These are phyloP conservation scores for Leptographium procerum DNA, from an alignment of 2,329 filamentous ascomycete genomes.

Conservation along the genomic window DNA sequence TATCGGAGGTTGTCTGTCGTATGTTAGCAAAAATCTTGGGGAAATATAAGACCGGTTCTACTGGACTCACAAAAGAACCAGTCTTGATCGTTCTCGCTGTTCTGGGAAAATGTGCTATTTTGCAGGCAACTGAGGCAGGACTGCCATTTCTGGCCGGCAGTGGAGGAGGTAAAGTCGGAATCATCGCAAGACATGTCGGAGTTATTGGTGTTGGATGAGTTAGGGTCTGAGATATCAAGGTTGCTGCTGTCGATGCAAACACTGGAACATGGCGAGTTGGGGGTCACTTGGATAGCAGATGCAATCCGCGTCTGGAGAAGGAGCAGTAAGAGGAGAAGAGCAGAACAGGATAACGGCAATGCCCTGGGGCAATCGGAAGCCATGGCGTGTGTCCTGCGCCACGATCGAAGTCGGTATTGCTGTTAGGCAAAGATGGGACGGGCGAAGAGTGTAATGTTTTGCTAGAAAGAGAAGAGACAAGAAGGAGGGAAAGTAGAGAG, in stretches of 20 bases:
- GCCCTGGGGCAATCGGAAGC: neutral
- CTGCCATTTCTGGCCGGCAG: constrained; percentile 33
- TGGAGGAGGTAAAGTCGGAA: constrained; percentile 25
- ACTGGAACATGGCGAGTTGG: constrained; percentile 42
- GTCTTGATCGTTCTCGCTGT: constrained; percentile 37
- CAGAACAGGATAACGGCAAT: neutral
- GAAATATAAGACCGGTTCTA: neutral
- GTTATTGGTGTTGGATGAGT: constrained; percentile 31
- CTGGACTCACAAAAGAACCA: constrained; percentile 44
- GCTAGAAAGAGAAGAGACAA: no score
- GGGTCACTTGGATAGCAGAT: constrained; percentile 37
- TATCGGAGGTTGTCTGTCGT: constrained; percentile 41
- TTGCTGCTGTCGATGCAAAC: constrained; percentile 32
- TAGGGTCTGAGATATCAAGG: constrained; percentile 31
- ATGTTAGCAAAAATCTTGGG: neutral
- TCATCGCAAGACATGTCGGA: constrained; percentile 38
- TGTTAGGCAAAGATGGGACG: no score
- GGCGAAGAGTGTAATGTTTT: no score
- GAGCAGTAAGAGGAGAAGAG: constrained; percentile 8
- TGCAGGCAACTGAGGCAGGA: constrained; percentile 42
- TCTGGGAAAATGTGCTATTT: constrained; percentile 35
- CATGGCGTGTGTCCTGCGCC: no score
- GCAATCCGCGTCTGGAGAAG: constrained; percentile 16
- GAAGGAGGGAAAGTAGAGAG: no score
- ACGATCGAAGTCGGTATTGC: no score